Evolutionary conservation across 2,329 filamentous ascomycete species (phyloP), one percentile per base, ranked within the genome.

Genomic region (Aspergillus piperis): DNA sequence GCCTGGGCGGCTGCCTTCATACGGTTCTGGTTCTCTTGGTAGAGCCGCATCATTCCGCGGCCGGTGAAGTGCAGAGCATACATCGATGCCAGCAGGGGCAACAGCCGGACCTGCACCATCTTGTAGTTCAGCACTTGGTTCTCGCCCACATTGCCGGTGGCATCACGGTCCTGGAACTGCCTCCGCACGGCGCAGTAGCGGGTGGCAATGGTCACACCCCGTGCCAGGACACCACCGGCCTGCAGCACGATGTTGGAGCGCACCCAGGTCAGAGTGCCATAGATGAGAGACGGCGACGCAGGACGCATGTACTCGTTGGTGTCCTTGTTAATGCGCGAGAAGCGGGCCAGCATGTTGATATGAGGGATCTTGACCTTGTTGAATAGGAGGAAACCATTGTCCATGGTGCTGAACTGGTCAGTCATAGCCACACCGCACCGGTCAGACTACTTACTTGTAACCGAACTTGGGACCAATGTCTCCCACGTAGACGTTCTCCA

Each of bases 391-490:
- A 90, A 92, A 1, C 90, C 90, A 67, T 92, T 93, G 74, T 92
- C 90, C 89, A 91, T 91, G 56, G 88, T 90, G 75, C 78, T 81
- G 61, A 49, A 19, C 1, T 15, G n/a, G 61, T 67, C 42, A 68
- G 56, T 8, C 10, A 19, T 6, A 10, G 15, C 15, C 25, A 5
- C 8, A 5, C 30, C 15, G 2, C 2, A 11, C 8, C 19, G 6
- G 11, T 36, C 32, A 11, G 6, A 5, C n/a, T 5, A 72, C 77
- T 73, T 59, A 80, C 77, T 90, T 90, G 78, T 90, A 91, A 8
- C 88, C 89, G 64, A 90, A 89, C 74, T 92, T 92, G 57, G 90
- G 90, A 1, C 90, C 90, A 74, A 93, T 92, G 66, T 93, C 90
- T 49, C 90, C 90, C 23, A 92, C 87, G 69, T 91, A 86, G 55